Base-by-base conservation (phyloP, 2,329 filamentous ascomycete genomes). In the Hypoxylon sp. region DNA sequence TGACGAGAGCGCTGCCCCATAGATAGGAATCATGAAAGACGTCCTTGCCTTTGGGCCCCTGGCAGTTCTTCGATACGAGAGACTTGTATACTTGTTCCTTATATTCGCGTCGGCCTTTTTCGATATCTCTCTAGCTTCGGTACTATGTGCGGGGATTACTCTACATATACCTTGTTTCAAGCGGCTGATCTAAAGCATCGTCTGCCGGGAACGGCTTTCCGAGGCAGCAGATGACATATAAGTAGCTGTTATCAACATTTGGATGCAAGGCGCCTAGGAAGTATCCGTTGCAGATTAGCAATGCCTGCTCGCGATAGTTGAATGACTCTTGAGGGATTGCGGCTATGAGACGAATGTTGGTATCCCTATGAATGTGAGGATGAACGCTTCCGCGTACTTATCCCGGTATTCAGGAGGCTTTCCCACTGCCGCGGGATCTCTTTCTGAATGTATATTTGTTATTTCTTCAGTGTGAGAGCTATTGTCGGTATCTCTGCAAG, bases 231-330 rank as follows among this genome's bases (percentile, higher is more conserved):
- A 62, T 20, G 13, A 62, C 30, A 7, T 52, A 24, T 20, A 59
- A 8, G 7, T 59, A 39, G 13, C 49, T 19, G 24, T 39, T 26
- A n/a, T 49, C 37, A 11, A 56, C 47, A 19, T 22, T 39, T 5
- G 56, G 22, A n/a, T 46, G 51, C 34, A 62, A 28, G 37, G 55
- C 50, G 5, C 59, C 55, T 22, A 62, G 59, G 55, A 65, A 62
- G 3, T 28, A 37, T 30, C 32, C 30, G 17, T 59, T 54, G 2
- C 58, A 41, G 15, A 55, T 56, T 30, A 65, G 34, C 50, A 62
- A 62, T 30, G 51, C 51, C 11, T 15, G 41, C 15, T 26, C 30
- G 15, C 47, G 47, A 11, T 59, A 54, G 20, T 62, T 59, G 30
- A 59, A 56, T 6, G 50, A 58, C 10, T 62, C 54, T 22, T 52